A percentile compares a stretch with the other conserved stretches of the same genome.
Conservation (phyloP, 306 rosid species). For the Lagenaria siceraria region DNA sequence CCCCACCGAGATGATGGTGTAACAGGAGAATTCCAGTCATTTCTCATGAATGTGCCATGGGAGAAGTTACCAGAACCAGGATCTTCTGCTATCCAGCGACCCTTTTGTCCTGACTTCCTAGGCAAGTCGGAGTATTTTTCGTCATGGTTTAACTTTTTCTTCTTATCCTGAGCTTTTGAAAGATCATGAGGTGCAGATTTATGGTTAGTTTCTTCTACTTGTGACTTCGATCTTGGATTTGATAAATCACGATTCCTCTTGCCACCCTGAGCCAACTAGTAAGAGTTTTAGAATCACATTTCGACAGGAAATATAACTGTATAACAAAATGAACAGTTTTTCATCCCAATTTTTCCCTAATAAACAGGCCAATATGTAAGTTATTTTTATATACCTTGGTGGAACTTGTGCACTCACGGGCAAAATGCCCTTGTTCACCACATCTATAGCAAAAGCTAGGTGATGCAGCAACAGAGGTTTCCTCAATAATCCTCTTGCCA, state of each 20-base stretch:
- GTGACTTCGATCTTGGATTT: slow-evolving; percentile 23
- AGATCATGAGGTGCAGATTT: slow-evolving; percentile 48
- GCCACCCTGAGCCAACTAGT: slow-evolving; percentile 25
- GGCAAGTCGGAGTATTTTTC: slow-evolving; percentile 27
- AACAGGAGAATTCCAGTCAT: slow-evolving; percentile 15
- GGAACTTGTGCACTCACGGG: slow-evolving; percentile 59
- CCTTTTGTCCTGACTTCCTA: slow-evolving; percentile 29
- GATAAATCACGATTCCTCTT: slow-evolving; percentile 34
- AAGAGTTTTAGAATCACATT: background rate
- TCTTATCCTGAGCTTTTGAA: slow-evolving; percentile 30
- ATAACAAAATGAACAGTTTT: background rate
- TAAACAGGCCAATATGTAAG: background rate
- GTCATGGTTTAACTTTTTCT: slow-evolving; percentile 26
- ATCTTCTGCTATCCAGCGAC: slow-evolving; percentile 39
- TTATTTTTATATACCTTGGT: slow-evolving; percentile 25
- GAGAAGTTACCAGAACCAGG: slow-evolving; percentile 29
- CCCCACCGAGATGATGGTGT: slow-evolving; percentile 28
- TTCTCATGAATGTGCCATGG: slow-evolving; percentile 15
- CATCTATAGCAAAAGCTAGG: slow-evolving; percentile 64
- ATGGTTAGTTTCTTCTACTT: slow-evolving; percentile 28
- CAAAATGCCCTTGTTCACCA: slow-evolving; percentile 80
- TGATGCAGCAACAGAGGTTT: slow-evolving; percentile 25
- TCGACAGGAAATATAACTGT: background rate
- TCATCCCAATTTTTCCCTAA: background rate
- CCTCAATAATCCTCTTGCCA: slow-evolving; percentile 30